Evolutionary conservation across 129 eudicot species (phyloP).

Genomic region (sunflower (Helianthus annuus)): DNA sequence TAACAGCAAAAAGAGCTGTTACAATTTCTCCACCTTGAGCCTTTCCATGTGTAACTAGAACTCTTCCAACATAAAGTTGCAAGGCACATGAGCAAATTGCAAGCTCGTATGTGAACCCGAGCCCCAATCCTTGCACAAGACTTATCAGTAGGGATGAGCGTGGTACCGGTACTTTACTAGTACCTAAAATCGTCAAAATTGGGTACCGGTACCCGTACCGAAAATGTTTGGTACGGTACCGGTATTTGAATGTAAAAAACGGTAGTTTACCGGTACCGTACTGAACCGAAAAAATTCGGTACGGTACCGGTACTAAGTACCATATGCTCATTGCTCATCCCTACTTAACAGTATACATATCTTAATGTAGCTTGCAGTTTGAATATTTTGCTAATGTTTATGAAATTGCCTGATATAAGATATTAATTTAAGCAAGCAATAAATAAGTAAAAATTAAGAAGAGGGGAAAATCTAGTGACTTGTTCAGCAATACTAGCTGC

Average conservation of each 20-base stretch:
- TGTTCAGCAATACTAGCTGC: conserved; percentile 99
- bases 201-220: no score
- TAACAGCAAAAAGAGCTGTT: conserved; percentile 88
- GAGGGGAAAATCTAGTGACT: conserved; percentile 40
- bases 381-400: conserved; percentile 93
- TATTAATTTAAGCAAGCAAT: not conserved
- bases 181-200: no score
- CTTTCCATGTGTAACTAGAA: conserved; percentile 60
- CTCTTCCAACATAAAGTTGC: conserved; percentile 97
- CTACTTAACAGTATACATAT: conserved; percentile 55
- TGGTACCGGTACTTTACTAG: no score
- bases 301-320: no score
- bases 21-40: conserved; percentile 97
- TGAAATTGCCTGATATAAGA: conserved; percentile 71
- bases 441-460: not conserved
- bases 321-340: no score
- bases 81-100: conserved; percentile 98
- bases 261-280: no score
- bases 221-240: no score
- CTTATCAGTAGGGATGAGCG: conserved; percentile 36
- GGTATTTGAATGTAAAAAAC: no score
- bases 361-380: conserved; percentile 91
- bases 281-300: no score
- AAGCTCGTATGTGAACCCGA: conserved; percentile 93
- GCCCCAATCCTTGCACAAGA: conserved; percentile 98